Conservation (phyloP, 2,329 filamentous ascomycete species). For the Alternaria sp. region DNA sequence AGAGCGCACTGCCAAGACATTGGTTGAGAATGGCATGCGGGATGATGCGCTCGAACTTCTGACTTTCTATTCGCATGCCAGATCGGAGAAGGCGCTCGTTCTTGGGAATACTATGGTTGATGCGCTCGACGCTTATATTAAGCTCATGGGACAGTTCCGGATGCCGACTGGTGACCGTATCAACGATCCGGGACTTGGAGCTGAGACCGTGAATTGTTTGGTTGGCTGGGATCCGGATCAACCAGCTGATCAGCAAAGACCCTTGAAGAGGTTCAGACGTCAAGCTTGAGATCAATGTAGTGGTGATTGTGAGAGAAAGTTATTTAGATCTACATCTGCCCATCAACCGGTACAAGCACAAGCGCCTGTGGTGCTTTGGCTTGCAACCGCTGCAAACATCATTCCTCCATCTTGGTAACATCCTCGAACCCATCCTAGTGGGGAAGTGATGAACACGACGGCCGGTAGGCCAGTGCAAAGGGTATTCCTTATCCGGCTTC, state of each 20-base stretch:
- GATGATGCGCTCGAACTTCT: slow-evolving; percentile 30
- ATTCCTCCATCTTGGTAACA: slow-evolving; percentile 18
- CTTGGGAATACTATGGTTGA: slow-evolving; percentile 39
- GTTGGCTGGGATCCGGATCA: slow-evolving; percentile 39
- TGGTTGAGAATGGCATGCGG: slow-evolving; percentile 30
- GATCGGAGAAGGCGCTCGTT: slow-evolving; percentile 37
- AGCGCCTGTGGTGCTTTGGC: slow-evolving; percentile 15
- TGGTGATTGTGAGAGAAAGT: no score
- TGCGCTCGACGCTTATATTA: slow-evolving; percentile 37
- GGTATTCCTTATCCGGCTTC: no score
- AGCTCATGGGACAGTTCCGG: slow-evolving; percentile 35
- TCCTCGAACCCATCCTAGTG: not conserved
- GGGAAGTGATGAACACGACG: no score
- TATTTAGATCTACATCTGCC: not conserved
- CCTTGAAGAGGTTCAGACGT: slow-evolving; percentile 11
- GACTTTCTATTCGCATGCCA: slow-evolving; percentile 39
- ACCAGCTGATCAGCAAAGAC: slow-evolving; percentile 14
- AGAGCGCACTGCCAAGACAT: slow-evolving; percentile 29
- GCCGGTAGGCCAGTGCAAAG: no score
- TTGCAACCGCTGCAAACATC: slow-evolving; percentile 22
- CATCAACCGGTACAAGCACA: slow-evolving; percentile 12
- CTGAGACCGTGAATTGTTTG: slow-evolving; percentile 43
- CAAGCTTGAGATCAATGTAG: not conserved
- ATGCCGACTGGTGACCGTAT: slow-evolving; percentile 33
- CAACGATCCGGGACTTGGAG: slow-evolving; percentile 40